Evolutionary conservation across 1,284 basidiomycete species (phyloP).

Genomic region (Cutaneotrichosporon curvatum): DNA sequence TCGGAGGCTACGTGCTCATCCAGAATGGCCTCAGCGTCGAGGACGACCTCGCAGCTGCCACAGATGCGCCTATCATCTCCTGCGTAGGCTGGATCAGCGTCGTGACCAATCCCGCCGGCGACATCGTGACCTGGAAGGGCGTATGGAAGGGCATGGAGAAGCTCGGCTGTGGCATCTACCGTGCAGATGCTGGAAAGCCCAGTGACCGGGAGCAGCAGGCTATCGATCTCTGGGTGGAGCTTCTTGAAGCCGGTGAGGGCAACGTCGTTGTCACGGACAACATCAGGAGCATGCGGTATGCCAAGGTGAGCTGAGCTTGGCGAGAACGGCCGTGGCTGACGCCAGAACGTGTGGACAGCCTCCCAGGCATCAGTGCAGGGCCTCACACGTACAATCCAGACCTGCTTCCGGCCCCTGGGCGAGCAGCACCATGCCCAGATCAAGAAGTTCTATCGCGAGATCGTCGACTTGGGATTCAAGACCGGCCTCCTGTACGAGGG

Average conservation of each 20-base stretch:
- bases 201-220: constrained; percentile 16
- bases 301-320: constrained; percentile 20
- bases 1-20: constrained; percentile 58
- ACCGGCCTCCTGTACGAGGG: constrained; percentile 35
- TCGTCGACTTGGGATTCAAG: constrained; percentile 32
- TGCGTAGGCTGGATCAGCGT: constrained; percentile 34
- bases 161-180: constrained; percentile 33
- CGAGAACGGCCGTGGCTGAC: not conserved
- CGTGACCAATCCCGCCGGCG: constrained; percentile 28
- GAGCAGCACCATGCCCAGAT: constrained; percentile 22
- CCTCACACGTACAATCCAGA: constrained; percentile 30
- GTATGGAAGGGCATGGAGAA: constrained; percentile 28
- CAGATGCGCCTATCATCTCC: constrained; percentile 32
- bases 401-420: constrained; percentile 22
- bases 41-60: constrained; percentile 54
- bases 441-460: constrained; percentile 35
- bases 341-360: constrained; percentile 42
- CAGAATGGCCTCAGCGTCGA: constrained; percentile 69
- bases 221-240: constrained; percentile 21
- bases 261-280: constrained; percentile 22
- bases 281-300: constrained; percentile 31
- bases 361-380: constrained; percentile 37
- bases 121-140: constrained; percentile 32
- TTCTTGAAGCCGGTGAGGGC: constrained; percentile 23
- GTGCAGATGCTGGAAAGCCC: constrained; percentile 3